phyloP scores from a whole-genome alignment of 768 basidiomycete species.

The Rhizopogon roseolus region DNA sequence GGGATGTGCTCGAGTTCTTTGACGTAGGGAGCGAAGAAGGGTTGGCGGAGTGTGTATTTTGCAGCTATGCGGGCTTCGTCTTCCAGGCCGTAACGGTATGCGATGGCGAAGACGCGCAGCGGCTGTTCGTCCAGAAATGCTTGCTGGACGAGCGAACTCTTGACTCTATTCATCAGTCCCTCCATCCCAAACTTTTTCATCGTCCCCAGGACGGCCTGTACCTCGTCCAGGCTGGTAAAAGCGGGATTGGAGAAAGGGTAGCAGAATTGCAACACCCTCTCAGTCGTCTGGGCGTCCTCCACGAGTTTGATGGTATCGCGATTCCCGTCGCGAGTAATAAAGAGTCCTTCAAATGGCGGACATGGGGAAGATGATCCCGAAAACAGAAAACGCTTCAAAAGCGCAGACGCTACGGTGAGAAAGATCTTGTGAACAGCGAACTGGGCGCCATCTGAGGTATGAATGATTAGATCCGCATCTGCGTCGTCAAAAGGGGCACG shows the following conservation, averaged over 20 bases:
- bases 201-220: constrained; percentile 29
- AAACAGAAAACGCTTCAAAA: constrained; percentile 30
- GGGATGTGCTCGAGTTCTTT: constrained; percentile 34
- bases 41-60: constrained; percentile 27
- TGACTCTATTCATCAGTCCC: constrained; percentile 24
- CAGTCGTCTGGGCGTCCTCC: constrained; percentile 28
- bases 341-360: constrained; percentile 21
- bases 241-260: constrained; percentile 31
- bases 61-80: constrained; percentile 31
- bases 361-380: constrained; percentile 23
- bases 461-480: constrained; percentile 39
- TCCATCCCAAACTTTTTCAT: constrained; percentile 37
- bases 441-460: constrained; percentile 34
- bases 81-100: constrained; percentile 30
- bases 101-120: constrained; percentile 35
- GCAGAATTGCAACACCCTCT: constrained; percentile 29
- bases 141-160: constrained; percentile 20
- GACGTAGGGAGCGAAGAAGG: constrained; percentile 29
- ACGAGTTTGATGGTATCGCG: constrained; percentile 24
- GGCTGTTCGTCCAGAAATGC: constrained; percentile 25
- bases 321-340: constrained; percentile 16
- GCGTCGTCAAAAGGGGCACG: constrained; percentile 33
- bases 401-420: constrained; percentile 35
- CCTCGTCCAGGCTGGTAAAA: constrained; percentile 28
- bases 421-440: constrained; percentile 42